Evolutionary conservation across 176 grass and related monocot species (phyloP), one percentile per base, ranked within the genome.

Genomic region (Eleusine coracana): DNA sequence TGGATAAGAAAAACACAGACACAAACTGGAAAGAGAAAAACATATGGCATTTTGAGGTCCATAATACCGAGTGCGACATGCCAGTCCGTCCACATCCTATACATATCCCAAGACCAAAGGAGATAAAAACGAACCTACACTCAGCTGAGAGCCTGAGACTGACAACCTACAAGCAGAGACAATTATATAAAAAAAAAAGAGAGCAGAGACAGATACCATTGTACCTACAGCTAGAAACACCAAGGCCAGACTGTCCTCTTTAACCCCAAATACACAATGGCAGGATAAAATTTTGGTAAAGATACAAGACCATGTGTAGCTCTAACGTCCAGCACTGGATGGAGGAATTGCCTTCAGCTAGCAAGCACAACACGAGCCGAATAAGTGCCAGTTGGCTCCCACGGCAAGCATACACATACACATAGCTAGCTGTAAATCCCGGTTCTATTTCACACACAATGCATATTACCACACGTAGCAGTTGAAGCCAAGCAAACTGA

Each of bases 351-450:
- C 44, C 18, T 54, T 36, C 78, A 68, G 59, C 45, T 76, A 76
- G 59, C 45, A 82, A 76, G 11, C 17, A 77, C 66, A 70, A 77
- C 54, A 70, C 63, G 18, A 23, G 37, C 40, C 68, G 54, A 83
- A 36, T 42, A 74, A 50, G 28, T 38, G 34, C 25, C 40, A 74
- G n/a, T 16, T 39, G 68, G 48, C 15, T 79, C 62, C 62, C 75
- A 60, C 6, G 14, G 7, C 8, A 69, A 80, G 34, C 20, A n/a
- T n/a, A n/a, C n/a, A n/a, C n/a, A n/a, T n/a, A 37, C 39, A 36
- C 17, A 79, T 21, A 65, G 61, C 3, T 79, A 83, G 38, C 7
- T n/a, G 66, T 71, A 15, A 29, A 77, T 56, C 68, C 39, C 59
- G 79, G n/a, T 60, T 55, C 63, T 48, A 73, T 79, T 78, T 74